Base-by-base conservation (phyloP, 495 filamentous ascomycete species). In the Trichoderma virens region DNA sequence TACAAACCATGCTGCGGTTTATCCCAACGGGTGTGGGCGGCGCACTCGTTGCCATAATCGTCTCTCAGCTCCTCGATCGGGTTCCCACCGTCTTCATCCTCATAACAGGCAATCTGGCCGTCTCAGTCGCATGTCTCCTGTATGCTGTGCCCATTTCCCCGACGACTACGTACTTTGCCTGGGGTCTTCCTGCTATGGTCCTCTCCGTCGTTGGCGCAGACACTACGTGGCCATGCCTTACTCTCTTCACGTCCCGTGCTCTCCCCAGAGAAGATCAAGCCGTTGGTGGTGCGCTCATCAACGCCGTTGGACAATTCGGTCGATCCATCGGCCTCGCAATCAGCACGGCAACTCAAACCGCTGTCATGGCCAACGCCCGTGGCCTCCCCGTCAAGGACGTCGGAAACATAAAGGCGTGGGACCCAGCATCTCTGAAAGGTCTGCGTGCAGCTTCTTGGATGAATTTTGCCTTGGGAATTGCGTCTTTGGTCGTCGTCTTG, bases 1-100 rank as follows among this genome's bases (percentile, higher is more conserved):
- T 87, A 32, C 77, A 86, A 67, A 87, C 85, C 0, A 86, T 84
- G 0, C 70, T 87, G 11, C 80, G 83, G 16, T 88, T 87, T 68
- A 76, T 88, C 43, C 84, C 85, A 1, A 85, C 81, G 0, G 85
- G 84, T 45, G 77, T 83, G 23, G 71, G 69, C 13, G 85, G 85
- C 28, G 67, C 83, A 23, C 61, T 78, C 32, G 80, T 78, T 6
- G 79, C 78, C 8, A 70, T 79, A 59, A 67, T 82, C 62, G 84
- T 85, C 25, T 82, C 83, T 14, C 81, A 81, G 63, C 72, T 87
- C 39, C 79, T 86, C 32, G 70, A 77, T 9, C 78, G 80, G 23
- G 69, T 87, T 30, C 78, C 79, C 0, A 81, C 81, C 2, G 79
- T 79, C 66, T 70, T 79, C 56, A 73, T 88, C 61, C 75, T 88